Evolutionary conservation across 371 early-diverging fungal genomes (phyloP).

Genomic region (Mycotypha africana): DNA sequence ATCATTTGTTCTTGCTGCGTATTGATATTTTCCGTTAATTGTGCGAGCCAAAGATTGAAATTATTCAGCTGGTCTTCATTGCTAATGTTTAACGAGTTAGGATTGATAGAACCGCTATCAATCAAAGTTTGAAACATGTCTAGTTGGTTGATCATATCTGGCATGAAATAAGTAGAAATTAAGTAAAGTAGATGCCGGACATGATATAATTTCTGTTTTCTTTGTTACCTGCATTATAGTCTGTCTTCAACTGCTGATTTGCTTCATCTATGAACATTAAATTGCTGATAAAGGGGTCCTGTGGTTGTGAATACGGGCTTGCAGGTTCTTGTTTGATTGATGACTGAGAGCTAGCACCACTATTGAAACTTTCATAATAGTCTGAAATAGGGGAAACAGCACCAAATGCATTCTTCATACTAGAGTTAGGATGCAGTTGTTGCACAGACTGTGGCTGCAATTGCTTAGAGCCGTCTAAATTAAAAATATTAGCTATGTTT

Average conservation of each 20-base stretch:
- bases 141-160: conserved; percentile 16
- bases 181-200: background rate
- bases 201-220: background rate
- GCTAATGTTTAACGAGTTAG: conserved; percentile 8
- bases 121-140: conserved; percentile 15
- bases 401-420: too few species aligned
- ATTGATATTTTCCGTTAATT: conserved; percentile 14
- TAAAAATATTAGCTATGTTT: too few species aligned
- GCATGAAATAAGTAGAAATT: background rate
- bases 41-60: conserved; percentile 14
- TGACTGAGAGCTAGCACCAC: background rate
- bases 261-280: conserved; percentile 16
- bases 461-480: too few species aligned
- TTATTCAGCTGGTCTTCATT: conserved; percentile 1
- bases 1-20: conserved; percentile 2
- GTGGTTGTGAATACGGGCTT: conserved; percentile 1
- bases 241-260: conserved; percentile 14
- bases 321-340: conserved; percentile 17
- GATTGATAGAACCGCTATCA: conserved; percentile 15
- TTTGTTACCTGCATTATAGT: conserved; percentile 17
- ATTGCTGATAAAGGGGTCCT: conserved; percentile 10
- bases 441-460: too few species aligned
- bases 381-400: conserved; percentile 20
- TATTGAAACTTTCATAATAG: conserved; percentile 13
- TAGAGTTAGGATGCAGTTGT: too few species aligned